These are phyloP conservation scores for Tolypocladium amazonense DNA, from an alignment of 2,329 filamentous ascomycete genomes.

Conservation along the genomic window DNA sequence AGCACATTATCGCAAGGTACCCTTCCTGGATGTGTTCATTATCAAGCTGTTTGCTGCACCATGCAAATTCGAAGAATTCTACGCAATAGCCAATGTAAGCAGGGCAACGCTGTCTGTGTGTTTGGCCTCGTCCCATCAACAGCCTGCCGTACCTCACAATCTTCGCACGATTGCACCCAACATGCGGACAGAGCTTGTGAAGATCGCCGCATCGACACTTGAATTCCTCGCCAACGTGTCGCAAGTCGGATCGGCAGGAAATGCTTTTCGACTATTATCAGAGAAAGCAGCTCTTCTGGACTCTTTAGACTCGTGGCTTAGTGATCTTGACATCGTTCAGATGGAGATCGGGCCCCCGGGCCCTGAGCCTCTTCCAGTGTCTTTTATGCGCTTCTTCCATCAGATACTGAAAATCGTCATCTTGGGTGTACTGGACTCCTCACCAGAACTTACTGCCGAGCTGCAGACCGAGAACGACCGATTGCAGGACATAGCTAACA, in stretches of 20 bases:
- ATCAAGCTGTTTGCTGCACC: conserved; percentile 30
- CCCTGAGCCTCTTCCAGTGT: conserved; percentile 17
- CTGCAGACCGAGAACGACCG: conserved; percentile 19
- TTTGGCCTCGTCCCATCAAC: not conserved
- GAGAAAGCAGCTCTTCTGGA: conserved; percentile 20
- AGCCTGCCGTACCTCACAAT: conserved; percentile 9
- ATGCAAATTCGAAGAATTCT: conserved; percentile 26
- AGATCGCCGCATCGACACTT: conserved; percentile 20
- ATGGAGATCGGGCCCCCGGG: conserved; percentile 6
- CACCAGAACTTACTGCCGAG: conserved; percentile 12
- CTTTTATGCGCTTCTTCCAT: conserved; percentile 24
- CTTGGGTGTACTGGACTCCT: conserved; percentile 19
- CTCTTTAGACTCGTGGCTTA: conserved; percentile 21
- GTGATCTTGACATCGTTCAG: conserved; percentile 14
- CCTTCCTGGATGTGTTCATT: conserved; percentile 29
- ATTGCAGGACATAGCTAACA: conserved; percentile 17
- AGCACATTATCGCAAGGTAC: conserved; percentile 20
- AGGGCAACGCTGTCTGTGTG: conserved; percentile 3
- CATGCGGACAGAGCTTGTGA: conserved; percentile 22
- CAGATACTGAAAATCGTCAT: conserved; percentile 22
- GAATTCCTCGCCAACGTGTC: conserved; percentile 20
- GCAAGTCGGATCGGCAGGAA: conserved; percentile 9
- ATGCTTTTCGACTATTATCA: conserved; percentile 13
- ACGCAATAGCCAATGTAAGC: conserved; percentile 7
- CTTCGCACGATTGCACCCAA: conserved; percentile 23